These are phyloP conservation scores for Vanrija pseudolonga DNA, from an alignment of 1,284 basidiomycete genomes.

Conservation along the genomic window DNA sequence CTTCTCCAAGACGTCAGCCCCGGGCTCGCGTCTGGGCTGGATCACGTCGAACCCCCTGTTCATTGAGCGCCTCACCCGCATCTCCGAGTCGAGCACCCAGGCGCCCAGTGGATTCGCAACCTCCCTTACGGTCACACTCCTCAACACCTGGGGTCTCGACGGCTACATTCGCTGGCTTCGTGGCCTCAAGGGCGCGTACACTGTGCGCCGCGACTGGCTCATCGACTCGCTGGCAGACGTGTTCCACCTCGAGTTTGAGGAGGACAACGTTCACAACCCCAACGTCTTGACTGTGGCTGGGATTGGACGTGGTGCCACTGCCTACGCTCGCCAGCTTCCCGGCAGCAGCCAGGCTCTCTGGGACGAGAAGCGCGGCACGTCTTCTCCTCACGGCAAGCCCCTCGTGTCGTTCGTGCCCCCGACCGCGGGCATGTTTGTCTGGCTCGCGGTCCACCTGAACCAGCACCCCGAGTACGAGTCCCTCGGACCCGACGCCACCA, in stretches of 20 bases:
- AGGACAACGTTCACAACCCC: slow-evolving; percentile 8
- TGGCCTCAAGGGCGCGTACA: slow-evolving; percentile 52
- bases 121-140: slow-evolving; percentile 60
- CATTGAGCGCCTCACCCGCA: slow-evolving; percentile 69
- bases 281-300: slow-evolving; percentile 18
- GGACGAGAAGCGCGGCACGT: slow-evolving; percentile 53
- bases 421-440: slow-evolving; percentile 52
- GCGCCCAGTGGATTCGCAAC: slow-evolving; percentile 66
- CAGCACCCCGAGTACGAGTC: slow-evolving; percentile 56
- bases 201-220: slow-evolving; percentile 48
- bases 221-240: slow-evolving; percentile 45
- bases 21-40: slow-evolving; percentile 74
- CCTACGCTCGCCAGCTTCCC: slow-evolving; percentile 15
- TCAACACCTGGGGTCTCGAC: slow-evolving; percentile 63
- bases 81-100: slow-evolving; percentile 68
- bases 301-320: slow-evolving; percentile 14
- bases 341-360: slow-evolving; percentile 10
- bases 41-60: slow-evolving; percentile 57
- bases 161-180: slow-evolving; percentile 75
- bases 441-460: slow-evolving; percentile 65
- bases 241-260: slow-evolving; percentile 47
- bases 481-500: slow-evolving; percentile 32
- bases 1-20: slow-evolving; percentile 76
- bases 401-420: slow-evolving; percentile 69
- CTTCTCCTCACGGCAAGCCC: slow-evolving; percentile 15